phyloP scores from a whole-genome alignment of 2,329 filamentous ascomycete genomes.

The Fusarium verticillioides region DNA sequence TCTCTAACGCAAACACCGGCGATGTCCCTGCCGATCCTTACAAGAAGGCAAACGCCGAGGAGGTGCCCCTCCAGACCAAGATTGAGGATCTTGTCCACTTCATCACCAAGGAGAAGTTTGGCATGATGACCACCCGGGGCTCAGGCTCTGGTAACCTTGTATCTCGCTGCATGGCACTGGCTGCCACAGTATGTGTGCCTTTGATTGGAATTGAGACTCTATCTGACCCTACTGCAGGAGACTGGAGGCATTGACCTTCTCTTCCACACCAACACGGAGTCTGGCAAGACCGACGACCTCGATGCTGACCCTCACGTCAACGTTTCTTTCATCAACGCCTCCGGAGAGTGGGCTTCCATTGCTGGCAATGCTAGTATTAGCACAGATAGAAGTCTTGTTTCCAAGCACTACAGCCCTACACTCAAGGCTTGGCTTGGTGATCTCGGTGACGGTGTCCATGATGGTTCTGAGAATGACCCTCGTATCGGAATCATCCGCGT shows the following conservation, averaged over 20 bases:
- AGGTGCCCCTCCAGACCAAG: constrained; percentile 76
- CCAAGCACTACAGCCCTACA: constrained; percentile 78
- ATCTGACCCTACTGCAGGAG: constrained; percentile 64
- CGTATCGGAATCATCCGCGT: constrained; percentile 85
- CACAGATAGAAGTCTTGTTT: constrained; percentile 74
- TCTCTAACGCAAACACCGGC: constrained; percentile 68
- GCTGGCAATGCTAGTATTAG: constrained; percentile 78
- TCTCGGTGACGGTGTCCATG: constrained; percentile 83
- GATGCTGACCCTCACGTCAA: constrained; percentile 79
- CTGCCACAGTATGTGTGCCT: constrained; percentile 71
- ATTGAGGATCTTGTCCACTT: constrained; percentile 79
- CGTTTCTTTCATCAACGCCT: constrained; percentile 79
- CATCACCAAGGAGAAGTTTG: constrained; percentile 79
- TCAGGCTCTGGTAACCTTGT: constrained; percentile 73
- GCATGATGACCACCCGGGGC: constrained; percentile 87
- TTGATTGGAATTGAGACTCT: not conserved
- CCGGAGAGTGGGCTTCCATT: constrained; percentile 87
- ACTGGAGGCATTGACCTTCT: constrained; percentile 81
- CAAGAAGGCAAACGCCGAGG: constrained; percentile 76
- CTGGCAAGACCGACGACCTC: constrained; percentile 87
- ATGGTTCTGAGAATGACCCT: constrained; percentile 84
- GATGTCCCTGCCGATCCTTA: constrained; percentile 79
- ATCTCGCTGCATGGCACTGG: constrained; percentile 88
- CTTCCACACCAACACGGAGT: constrained; percentile 93
- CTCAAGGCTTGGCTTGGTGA: constrained; percentile 91